These are phyloP conservation scores for Candida anutae DNA, from an alignment of 1,139 yeast genomes.

Conservation along the genomic window DNA sequence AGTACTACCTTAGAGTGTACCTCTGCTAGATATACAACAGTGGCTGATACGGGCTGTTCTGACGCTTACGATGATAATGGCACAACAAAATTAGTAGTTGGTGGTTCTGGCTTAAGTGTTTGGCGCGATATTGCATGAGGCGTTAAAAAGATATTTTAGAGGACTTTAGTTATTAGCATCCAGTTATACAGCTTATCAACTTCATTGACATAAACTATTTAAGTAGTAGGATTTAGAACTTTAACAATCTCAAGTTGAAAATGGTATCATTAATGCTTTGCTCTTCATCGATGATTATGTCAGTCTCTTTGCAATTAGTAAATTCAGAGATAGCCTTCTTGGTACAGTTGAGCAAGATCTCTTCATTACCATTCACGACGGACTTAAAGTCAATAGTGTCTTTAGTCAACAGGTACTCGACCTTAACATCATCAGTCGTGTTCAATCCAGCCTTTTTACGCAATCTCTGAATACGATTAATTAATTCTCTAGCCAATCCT, in stretches of 20 bases:
- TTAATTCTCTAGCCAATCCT: constrained; percentile 92
- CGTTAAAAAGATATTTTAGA: no score
- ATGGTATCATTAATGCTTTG: constrained; percentile 81
- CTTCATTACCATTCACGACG: constrained; percentile 59
- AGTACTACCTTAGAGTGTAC: constrained; percentile 24
- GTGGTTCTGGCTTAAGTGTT: constrained; percentile 65
- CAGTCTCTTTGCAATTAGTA: constrained; percentile 24
- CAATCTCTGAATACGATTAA: constrained; percentile 94
- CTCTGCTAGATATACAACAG: constrained; percentile 57
- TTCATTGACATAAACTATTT: background rate
- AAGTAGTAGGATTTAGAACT: constrained; percentile 24
- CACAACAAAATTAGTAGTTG: constrained; percentile 35
- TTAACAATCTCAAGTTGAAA: constrained; percentile 73
- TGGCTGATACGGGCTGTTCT: constrained; percentile 84
- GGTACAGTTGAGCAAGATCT: constrained; percentile 68
- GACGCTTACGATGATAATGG: constrained; percentile 26
- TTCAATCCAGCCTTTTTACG: constrained; percentile 95
- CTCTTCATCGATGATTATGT: constrained; percentile 79
- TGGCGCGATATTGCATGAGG: no score
- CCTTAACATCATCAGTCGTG: constrained; percentile 90
- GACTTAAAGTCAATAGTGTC: constrained; percentile 65
- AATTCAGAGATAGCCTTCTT: constrained; percentile 49
- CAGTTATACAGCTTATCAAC: no score
- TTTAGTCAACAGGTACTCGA: constrained; percentile 64
- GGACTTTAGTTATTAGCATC: no score